Evolutionary conservation across 805 yeast genomes (phyloP).

Genomic region (Zygoascus biomembranicola): DNA sequence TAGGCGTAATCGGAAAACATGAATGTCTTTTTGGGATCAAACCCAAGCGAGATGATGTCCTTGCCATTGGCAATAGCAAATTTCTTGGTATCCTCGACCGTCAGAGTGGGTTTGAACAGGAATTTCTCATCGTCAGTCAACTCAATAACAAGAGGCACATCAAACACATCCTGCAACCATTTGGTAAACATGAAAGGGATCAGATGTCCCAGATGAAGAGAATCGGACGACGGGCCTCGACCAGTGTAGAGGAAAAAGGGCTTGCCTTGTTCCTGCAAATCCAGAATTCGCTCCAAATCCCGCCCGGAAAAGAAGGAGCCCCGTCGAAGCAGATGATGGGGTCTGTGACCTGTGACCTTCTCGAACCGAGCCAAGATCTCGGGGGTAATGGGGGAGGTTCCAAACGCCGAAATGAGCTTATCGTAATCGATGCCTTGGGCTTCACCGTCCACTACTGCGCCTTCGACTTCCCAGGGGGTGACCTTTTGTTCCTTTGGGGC

Average conservation of each 20-base stretch:
- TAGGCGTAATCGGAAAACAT: conserved; percentile 87
- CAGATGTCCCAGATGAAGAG: conserved; percentile 96
- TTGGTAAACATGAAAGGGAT: conserved; percentile 91
- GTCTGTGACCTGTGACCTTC: conserved; percentile 77
- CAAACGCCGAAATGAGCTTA: conserved; percentile 77
- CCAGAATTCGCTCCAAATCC: conserved; percentile 54
- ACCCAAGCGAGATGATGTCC: conserved; percentile 91
- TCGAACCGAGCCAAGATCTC: conserved; percentile 73
- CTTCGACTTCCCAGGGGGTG: conserved; percentile 99
- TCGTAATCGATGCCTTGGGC: conserved; percentile 90
- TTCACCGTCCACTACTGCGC: conserved; percentile 92
- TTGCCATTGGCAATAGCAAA: conserved; percentile 79
- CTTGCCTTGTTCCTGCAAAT: conserved; percentile 87
- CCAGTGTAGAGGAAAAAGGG: conserved; percentile 96
- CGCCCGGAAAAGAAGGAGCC: conserved; percentile 92
- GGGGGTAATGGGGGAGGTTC: conserved; percentile 62
- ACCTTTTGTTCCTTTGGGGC: conserved; percentile 38
- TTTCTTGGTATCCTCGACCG: conserved; percentile 77
- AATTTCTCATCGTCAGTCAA: conserved; percentile 96
- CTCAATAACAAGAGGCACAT: conserved; percentile 89
- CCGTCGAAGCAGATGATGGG: conserved; percentile 83
- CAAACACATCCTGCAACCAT: conserved; percentile 97
- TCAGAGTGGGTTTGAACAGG: conserved; percentile 81
- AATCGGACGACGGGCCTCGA: conserved; percentile 90
- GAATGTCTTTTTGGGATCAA: conserved; percentile 89